phyloP scores from a whole-genome alignment of 192 early-diverging fungal genomes.

The Pilaira anomala region DNA sequence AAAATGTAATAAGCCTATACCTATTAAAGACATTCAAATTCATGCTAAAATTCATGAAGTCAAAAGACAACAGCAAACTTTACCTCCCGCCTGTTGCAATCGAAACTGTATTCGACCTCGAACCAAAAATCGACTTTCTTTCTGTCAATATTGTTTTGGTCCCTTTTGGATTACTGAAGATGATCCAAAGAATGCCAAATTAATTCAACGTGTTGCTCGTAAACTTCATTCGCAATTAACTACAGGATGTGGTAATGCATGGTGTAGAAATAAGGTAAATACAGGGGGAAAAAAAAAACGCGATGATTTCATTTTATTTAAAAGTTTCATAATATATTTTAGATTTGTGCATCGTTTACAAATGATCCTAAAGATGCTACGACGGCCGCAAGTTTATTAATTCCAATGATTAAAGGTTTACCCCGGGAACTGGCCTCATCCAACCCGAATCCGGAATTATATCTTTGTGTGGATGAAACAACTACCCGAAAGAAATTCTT shows the following conservation, averaged over 20 bases:
- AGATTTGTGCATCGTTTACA: slow-evolving; percentile 44
- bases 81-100: slow-evolving; percentile 69
- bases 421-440: slow-evolving; percentile 35
- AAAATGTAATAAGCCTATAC: slow-evolving; percentile 68
- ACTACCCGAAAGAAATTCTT: slow-evolving; percentile 47
- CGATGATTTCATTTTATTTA: neutral
- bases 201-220: slow-evolving; percentile 66
- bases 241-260: slow-evolving; percentile 63
- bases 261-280: slow-evolving; percentile 63
- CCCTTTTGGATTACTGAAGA: slow-evolving; percentile 76
- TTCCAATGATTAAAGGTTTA: slow-evolving; percentile 50
- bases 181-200: slow-evolving; percentile 73
- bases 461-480: slow-evolving; percentile 65
- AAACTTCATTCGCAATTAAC: slow-evolving; percentile 77
- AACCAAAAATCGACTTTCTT: slow-evolving; percentile 50
- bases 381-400: slow-evolving; percentile 53
- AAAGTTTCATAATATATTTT: neutral
- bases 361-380: slow-evolving; percentile 56
- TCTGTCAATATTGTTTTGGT: slow-evolving; percentile 79
- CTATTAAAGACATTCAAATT: slow-evolving; percentile 74
- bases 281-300: neutral
- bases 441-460: slow-evolving; percentile 30
- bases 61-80: slow-evolving; percentile 51
- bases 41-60: slow-evolving; percentile 74
- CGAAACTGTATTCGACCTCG: slow-evolving; percentile 61